Base-by-base conservation (phyloP, 495 filamentous ascomycete species). In the Penicillium cataractarum region DNA sequence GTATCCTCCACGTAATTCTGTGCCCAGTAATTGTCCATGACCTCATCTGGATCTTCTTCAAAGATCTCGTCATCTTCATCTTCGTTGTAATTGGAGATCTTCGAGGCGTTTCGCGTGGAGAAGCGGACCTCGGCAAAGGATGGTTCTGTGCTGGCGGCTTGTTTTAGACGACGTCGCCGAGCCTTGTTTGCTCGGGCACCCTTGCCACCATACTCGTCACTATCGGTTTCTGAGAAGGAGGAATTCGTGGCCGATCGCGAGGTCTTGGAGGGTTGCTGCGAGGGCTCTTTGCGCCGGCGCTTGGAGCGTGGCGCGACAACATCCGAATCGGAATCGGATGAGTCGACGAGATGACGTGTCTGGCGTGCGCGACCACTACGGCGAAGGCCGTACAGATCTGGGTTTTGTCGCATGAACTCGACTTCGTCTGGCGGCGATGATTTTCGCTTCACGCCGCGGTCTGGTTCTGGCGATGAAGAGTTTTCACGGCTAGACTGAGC, bases 321-420 rank as follows among this genome's bases (percentile, higher is more conserved):
- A 71, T 81, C 80, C 2, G 79, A 81, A 21, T 82, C 80, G 0
- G 76, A 94, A n/a, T 88, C 92, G 17, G 92, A 90, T 57, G 86
- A 90, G 44, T 93, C 88, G 66, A 91, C 81, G 82, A 94, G 55
- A 61, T 73, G 71, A 72, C 74, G 75, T 26, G 68, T 74, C 48
- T 80, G 80, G 63, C 84, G 82, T 48, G 86, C 83, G 63, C 87
- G 84, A 67, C 82, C 93, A 79, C 95, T 99, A 71, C 95, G 85
- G 62, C 95, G 85, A 53, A 99, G 81, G 19, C 94, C 95, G 77
- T 97, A 99, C 21, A 99, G 80, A 71, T 97, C 95, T n/a, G 95
- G 95, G 72, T 99, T 93, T 70, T 92, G 88, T 64, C 86, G 82
- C 65, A 97, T 97, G 66, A 86, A 91, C 24, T 94, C 89, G 31